A percentile compares a stretch with the other conserved stretches of the same genome.
Conservation (phyloP, 1,139 yeast species). For the Hemisphaericaspora xylofermentans region DNA sequence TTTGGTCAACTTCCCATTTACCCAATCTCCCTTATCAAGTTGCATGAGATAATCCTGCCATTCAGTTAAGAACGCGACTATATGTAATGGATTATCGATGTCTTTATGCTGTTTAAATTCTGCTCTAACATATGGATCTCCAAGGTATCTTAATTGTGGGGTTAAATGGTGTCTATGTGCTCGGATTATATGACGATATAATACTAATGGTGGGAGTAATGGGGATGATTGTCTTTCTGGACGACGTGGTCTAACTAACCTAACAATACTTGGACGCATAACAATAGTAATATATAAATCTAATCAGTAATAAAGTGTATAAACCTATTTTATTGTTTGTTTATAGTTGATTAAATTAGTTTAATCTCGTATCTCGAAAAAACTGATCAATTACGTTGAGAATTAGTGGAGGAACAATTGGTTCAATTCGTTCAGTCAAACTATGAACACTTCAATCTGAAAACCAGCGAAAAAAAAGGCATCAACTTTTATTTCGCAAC, state of each 20-base stretch:
- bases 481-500: too few species aligned
- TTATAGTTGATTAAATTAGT: too few species aligned
- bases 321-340: too few species aligned
- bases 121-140: constrained; percentile 84
- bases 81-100: constrained; percentile 86
- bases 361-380: too few species aligned
- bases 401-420: too few species aligned
- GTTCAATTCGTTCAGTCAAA: too few species aligned
- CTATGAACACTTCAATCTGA: too few species aligned
- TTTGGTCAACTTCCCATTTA: constrained; percentile 61
- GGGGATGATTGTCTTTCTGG: constrained; percentile 54
- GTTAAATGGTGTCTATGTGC: constrained; percentile 72
- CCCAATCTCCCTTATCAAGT: constrained; percentile 79
- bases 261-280: constrained; percentile 52
- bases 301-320: too few species aligned
- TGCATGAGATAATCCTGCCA: constrained; percentile 89
- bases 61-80: constrained; percentile 86
- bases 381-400: too few species aligned
- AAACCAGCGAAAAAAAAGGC: too few species aligned
- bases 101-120: constrained; percentile 86
- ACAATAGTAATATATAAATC: too few species aligned
- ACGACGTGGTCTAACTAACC: constrained; percentile 56
- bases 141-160: constrained; percentile 67
- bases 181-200: constrained; percentile 75
- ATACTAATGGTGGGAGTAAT: constrained; percentile 74